Percentiles rank a stretch among this genome's conserved stretches.
These are phyloP conservation scores for Auricularia heimuer DNA, from an alignment of 768 basidiomycete genomes.

Conservation along the genomic window DNA sequence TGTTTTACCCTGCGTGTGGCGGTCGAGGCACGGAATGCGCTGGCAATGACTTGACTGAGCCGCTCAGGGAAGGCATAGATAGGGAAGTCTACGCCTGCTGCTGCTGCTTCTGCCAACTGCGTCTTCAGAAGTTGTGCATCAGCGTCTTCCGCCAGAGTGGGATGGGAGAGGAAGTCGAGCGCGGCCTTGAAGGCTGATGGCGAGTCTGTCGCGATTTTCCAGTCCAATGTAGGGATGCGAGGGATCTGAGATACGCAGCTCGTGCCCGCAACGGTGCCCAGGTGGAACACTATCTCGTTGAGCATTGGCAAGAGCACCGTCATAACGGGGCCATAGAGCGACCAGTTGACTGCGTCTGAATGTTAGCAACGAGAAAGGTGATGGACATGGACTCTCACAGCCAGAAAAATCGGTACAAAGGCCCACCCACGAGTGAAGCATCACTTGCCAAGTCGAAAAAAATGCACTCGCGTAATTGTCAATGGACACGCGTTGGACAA, in stretches of 20 bases:
- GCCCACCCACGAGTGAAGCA: background rate
- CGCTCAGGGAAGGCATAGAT: background rate
- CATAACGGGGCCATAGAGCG: conserved; percentile 36
- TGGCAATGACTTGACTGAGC: background rate
- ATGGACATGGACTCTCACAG: background rate
- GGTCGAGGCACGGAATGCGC: background rate
- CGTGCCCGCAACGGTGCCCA: conserved; percentile 2
- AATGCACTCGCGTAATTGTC: conserved; percentile 30
- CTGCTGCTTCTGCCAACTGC: background rate
- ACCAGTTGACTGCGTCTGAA: conserved; percentile 43
- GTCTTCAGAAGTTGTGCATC: background rate
- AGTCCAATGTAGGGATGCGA: background rate
- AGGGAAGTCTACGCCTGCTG: background rate
- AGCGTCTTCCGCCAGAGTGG: background rate
- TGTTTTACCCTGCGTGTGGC: background rate
- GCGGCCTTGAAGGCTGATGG: background rate
- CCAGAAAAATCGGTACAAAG: background rate
- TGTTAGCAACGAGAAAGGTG: background rate
- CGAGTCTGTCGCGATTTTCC: background rate
- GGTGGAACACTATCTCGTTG: conserved; percentile 25
- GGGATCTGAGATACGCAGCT: background rate
- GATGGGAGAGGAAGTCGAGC: background rate
- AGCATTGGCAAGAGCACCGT: conserved; percentile 32
- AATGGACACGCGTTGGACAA: conserved; percentile 37
- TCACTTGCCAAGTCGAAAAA: background rate